A percentile compares a stretch with the other conserved stretches of the same genome.
phyloP scores from a whole-genome alignment of 208 protist species.

The Tritrichomonas foetus region DNA sequence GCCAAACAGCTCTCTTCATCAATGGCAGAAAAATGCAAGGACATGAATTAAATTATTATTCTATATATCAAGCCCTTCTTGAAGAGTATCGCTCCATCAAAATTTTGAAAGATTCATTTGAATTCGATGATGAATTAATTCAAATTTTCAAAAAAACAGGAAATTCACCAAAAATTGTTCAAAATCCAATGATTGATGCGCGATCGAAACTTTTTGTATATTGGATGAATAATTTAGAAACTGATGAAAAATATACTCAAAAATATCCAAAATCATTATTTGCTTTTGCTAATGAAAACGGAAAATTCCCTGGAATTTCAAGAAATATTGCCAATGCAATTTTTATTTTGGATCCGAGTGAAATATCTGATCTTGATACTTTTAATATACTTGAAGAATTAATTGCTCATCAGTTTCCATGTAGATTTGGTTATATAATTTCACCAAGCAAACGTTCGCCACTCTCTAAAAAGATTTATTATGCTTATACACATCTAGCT shows the following conservation, averaged over 20 bases:
- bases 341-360: neutral
- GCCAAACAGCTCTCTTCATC: neutral
- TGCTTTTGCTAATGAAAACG: neutral
- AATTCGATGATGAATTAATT: neutral
- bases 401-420: neutral
- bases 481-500: neutral
- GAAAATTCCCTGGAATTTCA: neutral
- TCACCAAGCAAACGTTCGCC: neutral
- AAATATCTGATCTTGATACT: neutral
- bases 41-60: neutral
- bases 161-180: neutral
- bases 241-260: neutral
- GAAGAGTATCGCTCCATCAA: neutral
- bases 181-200: neutral
- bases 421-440: neutral
- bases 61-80: neutral
- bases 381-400: neutral
- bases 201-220: neutral
- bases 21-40: neutral
- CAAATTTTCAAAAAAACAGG: neutral
- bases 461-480: neutral
- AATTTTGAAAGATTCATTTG: neutral
- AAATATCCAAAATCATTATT: neutral
- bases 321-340: conserved; percentile 21
- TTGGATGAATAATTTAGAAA: conserved; percentile 31